Evolutionary conservation across 192 early-diverging fungal genomes (phyloP), one percentile per base, ranked within the genome.

Genomic region (Coemansia sp.): DNA sequence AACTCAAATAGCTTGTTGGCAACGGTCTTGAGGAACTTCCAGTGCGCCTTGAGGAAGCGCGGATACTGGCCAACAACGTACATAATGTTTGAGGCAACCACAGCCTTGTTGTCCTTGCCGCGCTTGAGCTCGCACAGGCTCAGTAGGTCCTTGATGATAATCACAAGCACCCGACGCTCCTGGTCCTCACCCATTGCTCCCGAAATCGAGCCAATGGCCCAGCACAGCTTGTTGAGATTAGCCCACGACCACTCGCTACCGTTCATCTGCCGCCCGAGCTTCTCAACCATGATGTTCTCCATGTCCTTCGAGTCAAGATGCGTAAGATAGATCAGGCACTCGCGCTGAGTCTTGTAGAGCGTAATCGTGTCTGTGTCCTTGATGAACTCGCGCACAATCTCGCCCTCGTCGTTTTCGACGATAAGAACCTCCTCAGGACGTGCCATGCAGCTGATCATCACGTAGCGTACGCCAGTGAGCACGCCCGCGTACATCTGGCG

Each of bases 61-160:
- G 97, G 97, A 74, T 99, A 99, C 84, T 99, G 97, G 16, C 97
- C 97, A n/a, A 99, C 97, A 67, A 97, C 94, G 71, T 99, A 99
- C 97, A 99, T 99, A 65, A 99, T 99, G 79, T 99, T 98, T 34
- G 95, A 94, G 0, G 97, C 97, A 18, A 98, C 95, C 28, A 99
- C 93, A 5, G 97, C 97, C 85, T 99, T 99, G 85, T 99, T 99
- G 69, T 98, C 97, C 85, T 99, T 99, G 62, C 97, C 97, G 33
- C 95, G 87, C 80, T 96, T 97, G 85, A 93, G 90, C 75, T 99
- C 97, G 73, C 89, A 91, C n/a, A 99, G 84, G 48, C 90, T 88
- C 37, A 99, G 85, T 35, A 99, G 77, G 53, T 98, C 97, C 85
- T 99, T 99, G 85, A 99, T 99, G 56, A 98, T 95, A 14, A 90